These are phyloP conservation scores for Fusarium subglutinans DNA, from an alignment of 2,329 filamentous ascomycete genomes.

Conservation along the genomic window DNA sequence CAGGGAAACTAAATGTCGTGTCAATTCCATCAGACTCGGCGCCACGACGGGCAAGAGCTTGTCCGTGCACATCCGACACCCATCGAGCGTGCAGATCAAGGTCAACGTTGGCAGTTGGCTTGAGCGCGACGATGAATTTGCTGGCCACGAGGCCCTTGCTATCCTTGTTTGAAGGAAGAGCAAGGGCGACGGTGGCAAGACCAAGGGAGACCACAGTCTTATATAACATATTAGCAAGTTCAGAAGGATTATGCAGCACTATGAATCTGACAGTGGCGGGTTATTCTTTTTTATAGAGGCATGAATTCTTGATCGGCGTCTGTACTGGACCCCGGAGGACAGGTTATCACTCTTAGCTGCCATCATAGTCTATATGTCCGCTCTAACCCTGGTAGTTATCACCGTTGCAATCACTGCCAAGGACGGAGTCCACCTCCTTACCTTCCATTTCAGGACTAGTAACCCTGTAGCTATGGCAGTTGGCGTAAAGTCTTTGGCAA, in stretches of 20 bases:
- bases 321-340: accelerated
- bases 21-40: background rate
- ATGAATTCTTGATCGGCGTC: background rate
- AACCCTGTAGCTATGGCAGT: background rate
- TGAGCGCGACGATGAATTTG: conserved; percentile 2
- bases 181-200: background rate
- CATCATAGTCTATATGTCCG: background rate
- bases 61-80: background rate
- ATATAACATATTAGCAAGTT: background rate
- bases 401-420: background rate
- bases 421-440: background rate
- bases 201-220: background rate
- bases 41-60: background rate
- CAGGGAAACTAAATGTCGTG: background rate
- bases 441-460: background rate
- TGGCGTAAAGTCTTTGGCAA: accelerated
- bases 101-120: background rate
- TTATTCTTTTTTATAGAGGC: background rate
- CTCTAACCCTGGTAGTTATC: background rate
- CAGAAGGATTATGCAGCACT: accelerated
- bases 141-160: background rate
- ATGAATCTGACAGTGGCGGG: accelerated
- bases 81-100: background rate
- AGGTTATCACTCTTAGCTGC: background rate
- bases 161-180: background rate